Evolutionary conservation across 2,329 filamentous ascomycete species (phyloP).

Genomic region (Tricladium varicosporioides): DNA sequence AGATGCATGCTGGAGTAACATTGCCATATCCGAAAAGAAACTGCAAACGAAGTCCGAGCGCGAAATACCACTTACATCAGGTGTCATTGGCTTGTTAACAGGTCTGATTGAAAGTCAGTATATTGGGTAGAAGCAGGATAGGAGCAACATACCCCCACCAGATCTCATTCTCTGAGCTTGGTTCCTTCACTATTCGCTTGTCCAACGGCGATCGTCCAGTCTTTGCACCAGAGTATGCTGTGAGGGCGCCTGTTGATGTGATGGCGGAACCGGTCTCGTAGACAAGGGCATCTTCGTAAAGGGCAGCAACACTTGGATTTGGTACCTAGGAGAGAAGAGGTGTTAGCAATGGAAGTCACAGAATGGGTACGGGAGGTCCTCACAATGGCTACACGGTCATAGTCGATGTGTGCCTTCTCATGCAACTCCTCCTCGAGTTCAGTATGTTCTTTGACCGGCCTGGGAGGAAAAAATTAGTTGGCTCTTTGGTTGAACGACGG

Average conservation of each 20-base stretch:
- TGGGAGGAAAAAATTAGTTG: slow-evolving; percentile 37
- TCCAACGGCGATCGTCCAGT: slow-evolving; percentile 95
- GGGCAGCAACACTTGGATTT: slow-evolving; percentile 83
- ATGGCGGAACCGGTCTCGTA: slow-evolving; percentile 98
- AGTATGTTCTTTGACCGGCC: slow-evolving; percentile 84
- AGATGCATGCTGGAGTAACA: not conserved
- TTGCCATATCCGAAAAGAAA: too few relatives aligned
- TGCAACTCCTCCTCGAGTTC: slow-evolving; percentile 98
- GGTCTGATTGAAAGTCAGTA: slow-evolving; percentile 44
- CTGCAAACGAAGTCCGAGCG: not conserved
- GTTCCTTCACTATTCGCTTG: slow-evolving; percentile 95
- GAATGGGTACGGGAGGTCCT: slow-evolving; percentile 34
- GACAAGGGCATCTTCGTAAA: slow-evolving; percentile 98
- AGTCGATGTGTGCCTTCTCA: slow-evolving; percentile 98
- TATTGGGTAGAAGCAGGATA: not conserved
- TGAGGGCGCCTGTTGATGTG: slow-evolving; percentile 90
- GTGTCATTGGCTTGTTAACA: slow-evolving; percentile 98
- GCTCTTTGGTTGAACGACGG: slow-evolving; percentile 3
- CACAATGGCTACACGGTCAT: slow-evolving; percentile 97
- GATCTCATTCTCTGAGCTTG: slow-evolving; percentile 82
- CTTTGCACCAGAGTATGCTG: slow-evolving; percentile 97
- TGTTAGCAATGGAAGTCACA: slow-evolving; percentile 10
- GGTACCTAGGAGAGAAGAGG: slow-evolving; percentile 52
- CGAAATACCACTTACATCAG: slow-evolving; percentile 68
- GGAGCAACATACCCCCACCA: slow-evolving; percentile 72